Conservation (phyloP, 306 rosid genomes). For the Acacia acuminata region DNA sequence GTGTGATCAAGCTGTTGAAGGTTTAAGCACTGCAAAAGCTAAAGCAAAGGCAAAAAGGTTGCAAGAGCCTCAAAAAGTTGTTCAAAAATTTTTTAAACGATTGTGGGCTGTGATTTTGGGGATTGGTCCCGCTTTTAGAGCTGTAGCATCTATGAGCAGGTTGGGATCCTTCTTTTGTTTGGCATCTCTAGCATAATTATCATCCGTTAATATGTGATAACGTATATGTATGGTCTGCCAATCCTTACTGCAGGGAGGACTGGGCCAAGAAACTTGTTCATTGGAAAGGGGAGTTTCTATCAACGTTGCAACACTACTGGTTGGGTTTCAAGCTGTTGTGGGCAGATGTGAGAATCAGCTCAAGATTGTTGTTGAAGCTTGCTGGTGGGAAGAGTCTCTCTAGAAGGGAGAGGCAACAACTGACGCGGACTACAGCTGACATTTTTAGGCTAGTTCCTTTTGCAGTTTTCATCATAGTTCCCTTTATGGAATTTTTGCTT, state of each 20-base stretch:
- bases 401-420: constrained; percentile 91
- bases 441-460: constrained; percentile 92
- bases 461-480: constrained; percentile 85
- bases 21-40: constrained; percentile 79
- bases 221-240: constrained; percentile 28
- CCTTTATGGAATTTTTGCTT: constrained; percentile 87
- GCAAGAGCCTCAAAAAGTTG: constrained; percentile 53
- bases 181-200: neutral
- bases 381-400: constrained; percentile 92
- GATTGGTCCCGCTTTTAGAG: constrained; percentile 83
- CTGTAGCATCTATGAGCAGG: constrained; percentile 90
- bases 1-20: constrained; percentile 92
- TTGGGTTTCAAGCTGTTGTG: constrained; percentile 83
- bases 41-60: constrained; percentile 80
- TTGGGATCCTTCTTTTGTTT: constrained; percentile 23
- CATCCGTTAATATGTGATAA: neutral
- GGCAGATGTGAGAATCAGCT: constrained; percentile 83
- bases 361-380: constrained; percentile 81
- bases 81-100: constrained; percentile 44
- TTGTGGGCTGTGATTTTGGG: constrained; percentile 65
- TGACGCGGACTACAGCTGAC: constrained; percentile 88
- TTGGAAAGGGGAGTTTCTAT: constrained; percentile 76
- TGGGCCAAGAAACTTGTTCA: constrained; percentile 87
- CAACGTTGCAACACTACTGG: constrained; percentile 92
- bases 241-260: constrained; percentile 67